Percentiles rank a stretch among this genome's conserved stretches.
These are phyloP conservation scores for Salix dunnii DNA, from an alignment of 345 rosid genomes.

Conservation along the genomic window DNA sequence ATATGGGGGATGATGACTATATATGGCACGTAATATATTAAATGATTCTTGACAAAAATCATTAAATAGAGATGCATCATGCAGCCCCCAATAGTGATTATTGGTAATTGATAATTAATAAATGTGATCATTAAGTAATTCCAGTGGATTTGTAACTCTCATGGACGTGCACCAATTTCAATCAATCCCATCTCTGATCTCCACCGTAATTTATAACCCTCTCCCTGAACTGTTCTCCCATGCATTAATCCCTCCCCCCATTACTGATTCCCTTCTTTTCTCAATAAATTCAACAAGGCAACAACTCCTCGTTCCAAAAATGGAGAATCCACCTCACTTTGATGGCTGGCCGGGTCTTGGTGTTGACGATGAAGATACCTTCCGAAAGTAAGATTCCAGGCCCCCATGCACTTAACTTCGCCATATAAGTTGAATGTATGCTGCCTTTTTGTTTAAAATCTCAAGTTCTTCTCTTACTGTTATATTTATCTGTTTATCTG, in stretches of 20 bases:
- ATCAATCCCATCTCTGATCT: neutral
- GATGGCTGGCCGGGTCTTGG: slow-evolving; percentile 9
- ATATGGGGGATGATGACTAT: too few relatives aligned
- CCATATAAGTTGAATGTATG: too few relatives aligned
- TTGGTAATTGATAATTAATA: slow-evolving; percentile 22
- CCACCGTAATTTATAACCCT: neutral
- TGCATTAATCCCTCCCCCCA: neutral
- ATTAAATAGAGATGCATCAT: neutral
- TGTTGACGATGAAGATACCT: slow-evolving; percentile 7
- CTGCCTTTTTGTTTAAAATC: too few relatives aligned
- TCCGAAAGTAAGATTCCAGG: slow-evolving; percentile 10
- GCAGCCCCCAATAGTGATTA: slow-evolving; percentile 7
- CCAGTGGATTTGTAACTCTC: slow-evolving; percentile 12
- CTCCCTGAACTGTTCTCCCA: neutral
- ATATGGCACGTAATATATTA: too few relatives aligned
- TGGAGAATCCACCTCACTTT: neutral
- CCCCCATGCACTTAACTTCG: neutral
- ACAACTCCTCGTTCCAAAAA: neutral
- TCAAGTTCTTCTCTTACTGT: neutral
- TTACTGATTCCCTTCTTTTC: neutral
- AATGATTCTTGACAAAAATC: neutral
- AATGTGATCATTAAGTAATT: neutral
- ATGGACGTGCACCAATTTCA: neutral
- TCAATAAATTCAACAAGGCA: slow-evolving; percentile 13
- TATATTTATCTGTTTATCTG: neutral